Evolutionary conservation across 345 rosid genomes (phyloP).

Genomic region (Euphorbia lathyris): DNA sequence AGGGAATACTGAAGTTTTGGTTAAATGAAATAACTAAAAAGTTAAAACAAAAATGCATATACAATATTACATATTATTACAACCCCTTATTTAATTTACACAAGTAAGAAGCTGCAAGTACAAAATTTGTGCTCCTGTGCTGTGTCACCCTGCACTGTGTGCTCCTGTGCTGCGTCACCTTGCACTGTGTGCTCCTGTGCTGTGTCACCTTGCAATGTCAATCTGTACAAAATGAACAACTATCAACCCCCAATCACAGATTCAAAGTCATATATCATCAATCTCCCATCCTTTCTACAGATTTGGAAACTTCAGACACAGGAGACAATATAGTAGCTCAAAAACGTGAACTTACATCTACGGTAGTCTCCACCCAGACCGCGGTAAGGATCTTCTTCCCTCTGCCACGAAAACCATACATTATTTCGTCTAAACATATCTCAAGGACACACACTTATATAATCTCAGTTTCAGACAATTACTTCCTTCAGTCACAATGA

Average conservation of each 20-base stretch:
- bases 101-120: not conserved
- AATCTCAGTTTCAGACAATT: not conserved
- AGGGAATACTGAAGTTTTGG: too few species aligned
- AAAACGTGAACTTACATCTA: slow-evolving; percentile 8
- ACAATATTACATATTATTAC: not conserved
- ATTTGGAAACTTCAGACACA: not conserved
- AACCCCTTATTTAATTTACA: not conserved
- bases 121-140: not conserved
- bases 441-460: not conserved
- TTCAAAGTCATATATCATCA: not conserved
- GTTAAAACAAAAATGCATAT: not conserved
- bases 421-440: not conserved
- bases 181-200: not conserved
- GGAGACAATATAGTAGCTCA: not conserved
- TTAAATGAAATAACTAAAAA: not conserved
- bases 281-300: not conserved
- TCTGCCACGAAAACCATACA: slow-evolving; percentile 2
- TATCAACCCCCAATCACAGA: not conserved
- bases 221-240: not conserved
- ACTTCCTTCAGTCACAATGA: not conserved
- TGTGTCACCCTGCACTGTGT: not conserved
- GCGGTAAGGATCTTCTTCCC: slow-evolving; percentile 10
- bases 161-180: not conserved
- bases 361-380: slow-evolving; percentile 6
- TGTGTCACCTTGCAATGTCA: not conserved